Evolutionary conservation across 345 rosid genomes (phyloP), one percentile per base, ranked within the genome.

Genomic region (Hibiscus tridactylites): DNA sequence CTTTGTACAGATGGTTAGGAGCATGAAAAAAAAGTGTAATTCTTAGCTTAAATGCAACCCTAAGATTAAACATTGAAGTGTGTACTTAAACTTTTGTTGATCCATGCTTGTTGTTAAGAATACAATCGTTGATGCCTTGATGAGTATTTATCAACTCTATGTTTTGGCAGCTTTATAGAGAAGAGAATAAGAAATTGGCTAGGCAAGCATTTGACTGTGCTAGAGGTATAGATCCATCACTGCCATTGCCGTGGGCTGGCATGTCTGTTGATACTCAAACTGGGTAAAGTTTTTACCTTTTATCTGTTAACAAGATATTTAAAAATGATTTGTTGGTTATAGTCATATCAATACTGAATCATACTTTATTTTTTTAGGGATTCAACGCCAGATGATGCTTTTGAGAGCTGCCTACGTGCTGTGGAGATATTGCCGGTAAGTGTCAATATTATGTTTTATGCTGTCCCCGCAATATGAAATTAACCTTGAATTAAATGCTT

Each of bases 171-270:
- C 79, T 95, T 69, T 92, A 86, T 77, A 83, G 96, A 79, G 85
- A 86, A 79, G 85, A 80, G 44, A 80, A 79, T 69, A 84, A 80
- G 83, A 85, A 79, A 75, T 68, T 95, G 74, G 93, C 97, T 70
- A 90, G 85, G 74, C 88, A 85, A 80, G 97, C 99, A 80, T 90
- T 92, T 82, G 97, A 95, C 76, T 85, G 79, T 83, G 93, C 97
- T 72, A 90, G 99, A 88, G 92, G 99, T 75, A 84, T 92, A 76
- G 97, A 95, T 86, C 97, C 99, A 81, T 90, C 92, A 10, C 91
- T 95, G 80, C 89, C 97, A 33, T 81, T 92, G 71, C 97, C 97
- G 65, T 95, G 99, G 99, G 97, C 97, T 12, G 99, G 97, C 82
- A 85, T 89, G 94, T 85, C 99, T 70, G 97, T 96, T 76, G 97